Base-by-base conservation (phyloP, 352 stramenopile species). In the Saprolegnia diclina region DNA sequence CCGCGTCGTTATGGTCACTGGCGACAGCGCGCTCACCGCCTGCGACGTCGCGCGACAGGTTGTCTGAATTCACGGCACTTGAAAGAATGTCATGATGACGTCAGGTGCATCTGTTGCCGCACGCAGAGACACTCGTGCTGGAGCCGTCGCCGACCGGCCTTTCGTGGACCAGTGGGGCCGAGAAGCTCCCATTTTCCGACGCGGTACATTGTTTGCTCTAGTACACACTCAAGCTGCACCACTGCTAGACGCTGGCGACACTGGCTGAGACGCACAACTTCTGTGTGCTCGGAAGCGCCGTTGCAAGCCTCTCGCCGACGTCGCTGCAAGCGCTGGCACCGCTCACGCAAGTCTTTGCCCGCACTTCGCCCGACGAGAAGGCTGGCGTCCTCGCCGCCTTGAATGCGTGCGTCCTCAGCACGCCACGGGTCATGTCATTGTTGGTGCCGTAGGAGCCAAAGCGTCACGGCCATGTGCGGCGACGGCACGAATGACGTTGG, bases 401-500 rank as follows among this genome's bases (percentile, higher is more conserved):
- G 76, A 73, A 79, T 4, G 77, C 91, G 64, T 72, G 92, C 22
- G 65, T 71, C 7, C 67, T 94, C 11, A 75, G 78, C 26, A 89
- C 87, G 67, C 90, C 91, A 75, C 91, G 71, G 86, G 94, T 63
- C 56, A 96, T 64, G 94, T 88, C 69, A 80, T 94, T 52, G 87
- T 93, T 50, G 85, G 85, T 57, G 90, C 88, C 72, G 88, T 81
- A 86, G 80, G 19, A 76, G 84, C 35, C 96, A 96, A 0, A 79
- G 90, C 56, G 80, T 91, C 63, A 98, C 94, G 26, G 80, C 99
- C 19, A 99, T 99, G 96, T 99, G 97, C 63, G 97, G 97, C 63
- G 97, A 99, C 71, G 97, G 97, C 63, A 97, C 91, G 13, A 99
- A 99, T 74, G 97, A 99, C 79, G 92, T 99, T 7, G 95, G 95